A percentile compares a stretch with the other conserved stretches of the same genome.
These are phyloP conservation scores for Baudoinia panamericana DNA, from an alignment of 495 filamentous ascomycete species.

Conservation along the genomic window DNA sequence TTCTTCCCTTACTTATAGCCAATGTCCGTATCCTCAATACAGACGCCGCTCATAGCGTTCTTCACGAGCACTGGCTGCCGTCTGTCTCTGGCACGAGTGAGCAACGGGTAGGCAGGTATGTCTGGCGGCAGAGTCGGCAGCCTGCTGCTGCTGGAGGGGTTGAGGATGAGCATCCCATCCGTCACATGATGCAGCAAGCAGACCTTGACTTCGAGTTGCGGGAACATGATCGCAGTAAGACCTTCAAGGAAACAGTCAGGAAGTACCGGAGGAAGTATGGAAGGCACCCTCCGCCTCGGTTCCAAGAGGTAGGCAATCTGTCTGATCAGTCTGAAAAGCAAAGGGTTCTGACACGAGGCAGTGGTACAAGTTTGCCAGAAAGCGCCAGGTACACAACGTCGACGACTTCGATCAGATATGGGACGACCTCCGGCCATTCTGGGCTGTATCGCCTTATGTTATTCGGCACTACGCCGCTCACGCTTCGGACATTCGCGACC, in stretches of 20 bases:
- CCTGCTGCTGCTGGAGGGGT: background rate
- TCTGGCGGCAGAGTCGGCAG: constrained; percentile 8
- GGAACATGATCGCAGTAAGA: constrained; percentile 29
- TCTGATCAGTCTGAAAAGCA: constrained; percentile 2
- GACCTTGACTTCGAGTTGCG: constrained; percentile 22
- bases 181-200: constrained; percentile 23
- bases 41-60: background rate
- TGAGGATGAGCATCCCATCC: constrained; percentile 28
- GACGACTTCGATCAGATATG: constrained; percentile 64
- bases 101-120: background rate
- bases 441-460: constrained; percentile 43
- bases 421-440: constrained; percentile 53
- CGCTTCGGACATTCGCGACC: constrained; percentile 57
- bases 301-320: constrained; percentile 30
- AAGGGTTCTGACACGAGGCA: constrained; percentile 10
- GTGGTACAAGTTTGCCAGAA: constrained; percentile 55
- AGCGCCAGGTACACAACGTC: constrained; percentile 46
- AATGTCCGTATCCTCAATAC: background rate
- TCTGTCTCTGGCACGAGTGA: background rate
- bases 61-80: constrained; percentile 1
- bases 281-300: constrained; percentile 60
- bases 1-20: too few species aligned
- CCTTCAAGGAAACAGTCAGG: constrained; percentile 44
- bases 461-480: constrained; percentile 42
- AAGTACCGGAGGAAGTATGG: constrained; percentile 51